Evolutionary conservation across 768 basidiomycete genomes (phyloP).

Genomic region (Fomitopsis serialis): DNA sequence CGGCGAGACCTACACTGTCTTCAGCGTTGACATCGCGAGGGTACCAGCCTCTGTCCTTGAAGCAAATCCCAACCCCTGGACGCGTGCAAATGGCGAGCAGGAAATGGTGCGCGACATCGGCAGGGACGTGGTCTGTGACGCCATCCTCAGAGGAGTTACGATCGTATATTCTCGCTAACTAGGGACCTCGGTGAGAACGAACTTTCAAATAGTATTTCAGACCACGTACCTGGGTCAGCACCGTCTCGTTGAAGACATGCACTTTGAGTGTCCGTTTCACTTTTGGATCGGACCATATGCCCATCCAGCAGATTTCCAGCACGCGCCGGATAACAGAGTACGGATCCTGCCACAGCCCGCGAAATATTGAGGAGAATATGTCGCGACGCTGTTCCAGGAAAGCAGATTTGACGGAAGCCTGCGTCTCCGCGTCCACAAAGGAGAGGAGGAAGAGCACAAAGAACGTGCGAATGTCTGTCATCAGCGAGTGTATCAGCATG

Average conservation of each 20-base stretch:
- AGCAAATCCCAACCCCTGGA: slow-evolving; percentile 82
- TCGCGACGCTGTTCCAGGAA: slow-evolving; percentile 73
- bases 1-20: slow-evolving; percentile 27
- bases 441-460: slow-evolving; percentile 71
- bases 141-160: slow-evolving; percentile 44
- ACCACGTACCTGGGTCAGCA: slow-evolving; percentile 52
- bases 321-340: slow-evolving; percentile 55
- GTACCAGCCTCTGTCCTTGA: slow-evolving; percentile 89
- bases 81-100: slow-evolving; percentile 77
- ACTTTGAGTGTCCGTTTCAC: slow-evolving; percentile 70
- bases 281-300: slow-evolving; percentile 70
- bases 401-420: slow-evolving; percentile 48
- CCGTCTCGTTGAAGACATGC: slow-evolving; percentile 61
- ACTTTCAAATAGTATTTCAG: not conserved
- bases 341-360: slow-evolving; percentile 62
- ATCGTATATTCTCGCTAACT: slow-evolving; percentile 76
- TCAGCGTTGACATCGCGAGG: slow-evolving; percentile 51
- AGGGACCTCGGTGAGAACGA: not conserved
- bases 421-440: slow-evolving; percentile 48
- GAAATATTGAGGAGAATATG: slow-evolving; percentile 63
- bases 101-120: slow-evolving; percentile 84
- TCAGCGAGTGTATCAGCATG: not conserved
- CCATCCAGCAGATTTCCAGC: slow-evolving; percentile 71
- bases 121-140: slow-evolving; percentile 53
- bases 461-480: slow-evolving; percentile 71